A percentile compares a stretch with the other conserved stretches of the same genome.
Evolutionary conservation across 805 yeast species (phyloP).

Genomic region (Sugiyamaella americana): DNA sequence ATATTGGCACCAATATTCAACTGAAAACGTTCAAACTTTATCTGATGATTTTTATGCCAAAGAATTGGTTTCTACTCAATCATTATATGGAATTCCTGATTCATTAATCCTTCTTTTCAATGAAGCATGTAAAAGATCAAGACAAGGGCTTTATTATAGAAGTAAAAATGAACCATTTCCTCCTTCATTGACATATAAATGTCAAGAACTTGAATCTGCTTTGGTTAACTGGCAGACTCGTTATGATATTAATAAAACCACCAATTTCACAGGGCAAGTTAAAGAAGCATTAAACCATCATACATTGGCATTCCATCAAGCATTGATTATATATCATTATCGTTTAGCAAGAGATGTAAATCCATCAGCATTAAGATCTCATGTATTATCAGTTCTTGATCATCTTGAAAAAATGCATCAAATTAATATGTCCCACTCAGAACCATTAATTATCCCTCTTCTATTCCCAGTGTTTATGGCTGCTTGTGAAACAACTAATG

Average conservation of each 20-base stretch:
- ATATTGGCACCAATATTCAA: conserved; percentile 22
- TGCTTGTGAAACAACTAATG: conserved; percentile 65
- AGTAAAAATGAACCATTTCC: conserved; percentile 20
- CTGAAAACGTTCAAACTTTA: conserved; percentile 3
- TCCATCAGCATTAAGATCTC: conserved; percentile 53
- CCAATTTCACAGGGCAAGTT: conserved; percentile 20
- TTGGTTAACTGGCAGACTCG: conserved; percentile 65
- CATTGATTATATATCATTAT: conserved; percentile 63
- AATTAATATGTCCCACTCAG: conserved; percentile 44
- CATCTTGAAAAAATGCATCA: conserved; percentile 59
- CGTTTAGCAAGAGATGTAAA: conserved; percentile 53
- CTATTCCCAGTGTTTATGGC: conserved; percentile 89
- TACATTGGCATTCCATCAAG: conserved; percentile 70
- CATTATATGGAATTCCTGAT: conserved; percentile 78
- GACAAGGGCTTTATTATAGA: conserved; percentile 51
- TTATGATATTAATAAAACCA: conserved; percentile 36
- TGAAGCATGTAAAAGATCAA: conserved; percentile 60
- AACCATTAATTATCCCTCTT: conserved; percentile 63
- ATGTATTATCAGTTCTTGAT: conserved; percentile 53
- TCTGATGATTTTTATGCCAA: conserved; percentile 21
- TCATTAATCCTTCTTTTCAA: conserved; percentile 67
- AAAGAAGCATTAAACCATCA: conserved; percentile 77
- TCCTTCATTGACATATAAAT: conserved; percentile 14
- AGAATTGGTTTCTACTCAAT: conserved; percentile 53
- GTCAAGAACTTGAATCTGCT: conserved; percentile 41